These are phyloP conservation scores for Larix kaempferi DNA, from an alignment of 75 land plant genomes.

Conservation along the genomic window DNA sequence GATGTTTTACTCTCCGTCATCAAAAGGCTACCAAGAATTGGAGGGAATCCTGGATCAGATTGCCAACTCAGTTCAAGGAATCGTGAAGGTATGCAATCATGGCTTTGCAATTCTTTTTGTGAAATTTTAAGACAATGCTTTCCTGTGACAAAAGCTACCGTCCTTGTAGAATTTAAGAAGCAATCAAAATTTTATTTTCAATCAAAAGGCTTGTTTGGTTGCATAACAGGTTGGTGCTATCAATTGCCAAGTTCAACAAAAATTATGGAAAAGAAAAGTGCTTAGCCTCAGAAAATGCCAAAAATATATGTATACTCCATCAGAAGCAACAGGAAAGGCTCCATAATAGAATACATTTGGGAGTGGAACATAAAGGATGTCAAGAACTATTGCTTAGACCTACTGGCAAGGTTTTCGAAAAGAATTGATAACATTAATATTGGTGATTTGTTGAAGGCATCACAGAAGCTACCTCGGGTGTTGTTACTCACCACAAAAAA, in stretches of 20 bases:
- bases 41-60: constrained; percentile 59
- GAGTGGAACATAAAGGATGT: constrained; percentile 54
- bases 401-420: constrained; percentile 68
- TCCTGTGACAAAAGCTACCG: no score
- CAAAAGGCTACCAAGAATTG: constrained; percentile 28
- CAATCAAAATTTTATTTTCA: not conserved
- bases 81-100: constrained; percentile 53
- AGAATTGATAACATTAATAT: constrained; percentile 37
- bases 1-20: constrained; percentile 35
- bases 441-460: constrained; percentile 21
- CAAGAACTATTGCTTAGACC: constrained; percentile 58
- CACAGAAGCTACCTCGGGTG: constrained; percentile 40
- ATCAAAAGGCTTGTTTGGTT: not conserved
- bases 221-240: constrained; percentile 69
- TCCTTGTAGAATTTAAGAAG: not conserved
- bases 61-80: constrained; percentile 53
- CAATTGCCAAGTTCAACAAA: constrained; percentile 57
- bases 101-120: not conserved
- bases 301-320: constrained; percentile 66
- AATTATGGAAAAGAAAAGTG: constrained; percentile 62
- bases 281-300: constrained; percentile 33
- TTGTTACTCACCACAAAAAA: constrained; percentile 73
- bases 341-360: constrained; percentile 57
- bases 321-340: constrained; percentile 36
- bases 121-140: not conserved